Base-by-base conservation (phyloP, 108 stramenopile species). In the Conticribra guillardii region DNA sequence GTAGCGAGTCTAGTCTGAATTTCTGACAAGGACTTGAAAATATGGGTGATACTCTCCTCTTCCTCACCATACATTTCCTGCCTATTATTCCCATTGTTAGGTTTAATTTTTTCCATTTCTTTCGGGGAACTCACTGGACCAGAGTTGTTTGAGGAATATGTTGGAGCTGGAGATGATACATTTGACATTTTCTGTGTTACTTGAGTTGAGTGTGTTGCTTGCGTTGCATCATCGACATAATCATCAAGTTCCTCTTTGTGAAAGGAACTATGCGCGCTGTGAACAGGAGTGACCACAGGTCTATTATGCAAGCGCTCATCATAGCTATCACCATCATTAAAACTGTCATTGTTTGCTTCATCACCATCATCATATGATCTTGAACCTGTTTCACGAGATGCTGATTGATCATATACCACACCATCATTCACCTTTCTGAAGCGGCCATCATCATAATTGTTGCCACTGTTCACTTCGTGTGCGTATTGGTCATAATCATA, bases 21-120 rank as follows among this genome's bases (percentile, higher is more conserved):
- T 24, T 73, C 72, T 24, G 79, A 80, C 21, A 80, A 60, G 28
- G 71, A 73, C 66, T 73, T 80, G 62, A 80, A 73, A 37, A 80
- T 69, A 27, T 59, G 49, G 31, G 61, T 54, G 27, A 80, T 80
- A 51, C 79, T 71, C 30, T 73, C 79, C 54, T 80, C 79, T 18
- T 73, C 66, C 37, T 65, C 79, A 26, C 57, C 68, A 44, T 63
- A 45, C 27, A 23, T 27, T 21, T 73, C 54, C n/a, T n/a, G n/a
- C 18, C 54, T 34, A 26, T 30, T 33, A 3, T 32, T 31, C 11
- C 24, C 29, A 22, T 52, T 29, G n/a, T 45, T 55, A 5, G 21
- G 54, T 26, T 56, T 37, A 16, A 21, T 18, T 21, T 26, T 29
- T 11, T 21, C 53, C 27, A 24, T 23, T 56, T 67, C 66, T 18